Base-by-base conservation (phyloP, 768 basidiomycete genomes). In the Mrakia blollopis region DNA sequence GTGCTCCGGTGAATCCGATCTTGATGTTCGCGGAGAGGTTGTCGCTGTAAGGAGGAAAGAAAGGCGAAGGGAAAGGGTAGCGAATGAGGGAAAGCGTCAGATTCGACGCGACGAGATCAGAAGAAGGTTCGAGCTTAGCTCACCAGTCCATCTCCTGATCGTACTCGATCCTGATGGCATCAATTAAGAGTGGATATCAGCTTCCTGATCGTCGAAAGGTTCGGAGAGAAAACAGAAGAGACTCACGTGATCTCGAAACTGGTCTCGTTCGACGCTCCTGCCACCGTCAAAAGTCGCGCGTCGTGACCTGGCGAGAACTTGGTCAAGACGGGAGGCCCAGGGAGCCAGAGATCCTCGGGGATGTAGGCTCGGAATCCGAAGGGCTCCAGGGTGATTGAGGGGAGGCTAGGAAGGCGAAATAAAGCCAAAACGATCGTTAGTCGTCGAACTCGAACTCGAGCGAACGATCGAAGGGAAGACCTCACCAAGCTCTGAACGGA, bases 301-400 rank as follows among this genome's bases (percentile, higher is more conserved):
- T 97, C 94, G 82, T 97, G 94, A 0, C 94, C 94, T 0, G 94
- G 94, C 5, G 84, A 82, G 84, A 96, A 96, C 74, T 88, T 88
- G 25, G 92, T 92, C 77, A 97, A 25, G 23, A 39, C 65, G 3
- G 65, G 65, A 11, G 47, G 69, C 6, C 69, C 69, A n/a, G 50
- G 69, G 8, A 47, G 28, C 92, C 93, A 97, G 79, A 91, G 86
- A 0, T 79, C 80, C 0, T 79, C 63, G 0, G 92, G 92, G 10
- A 97, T 92, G n/a, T 93, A 86, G 0, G 88, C 89, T 83, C 94
- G 94, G 87, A 91, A 94, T 37, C 91, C 88, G 37, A 68, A 68
- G 23, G 65, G 65, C 25, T 68, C 65, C 39, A 68, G 65, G 5
- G 65, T 68, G 39, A 68, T 68, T 23, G 16, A 9, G 8, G 65